Evolutionary conservation across 1,284 basidiomycete genomes (phyloP), one percentile per base, ranked within the genome.

Genomic region (Chalciporus sp.): DNA sequence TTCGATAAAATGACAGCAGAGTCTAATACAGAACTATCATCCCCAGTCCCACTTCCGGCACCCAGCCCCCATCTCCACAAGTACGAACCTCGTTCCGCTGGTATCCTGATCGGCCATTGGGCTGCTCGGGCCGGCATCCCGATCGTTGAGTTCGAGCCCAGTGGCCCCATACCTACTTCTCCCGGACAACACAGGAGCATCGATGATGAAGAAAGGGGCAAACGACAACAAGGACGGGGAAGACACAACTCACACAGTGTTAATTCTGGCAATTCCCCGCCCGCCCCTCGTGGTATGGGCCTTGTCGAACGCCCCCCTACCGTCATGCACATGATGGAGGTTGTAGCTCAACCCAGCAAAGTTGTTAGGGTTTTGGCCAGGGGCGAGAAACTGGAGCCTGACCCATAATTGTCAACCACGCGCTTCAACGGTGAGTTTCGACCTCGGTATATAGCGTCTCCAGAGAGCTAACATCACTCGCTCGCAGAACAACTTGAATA

Each of bases 331-430:
- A 88, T 86, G 83, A 87, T 88, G 84, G 85, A 86, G 58, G 80
- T 81, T 66, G 80, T 88, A 27, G 77, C 83, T 37, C 85, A 88
- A 60, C 84, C 84, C 3, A 86, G 77, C 71, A 85, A 84, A 57
- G 84, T 86, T 60, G 83, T 91, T 28, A 77, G 88, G 20, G 85
- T 92, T 19, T 81, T 92, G 52, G 87, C 89, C 6, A 79, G 89
- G 14, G 89, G 89, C 35, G 89, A 92, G 76, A 90, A 90, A 71
- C 73, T 92, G 55, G 88, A 92, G 41, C 71, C 68, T 20, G 68
- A 71, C 41, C 57, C 71, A 3, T 70, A 58, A 65, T 6, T 26
- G 1, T 44, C 17, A 37, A 27, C 37, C 31, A 31, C 28, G n/a
- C 14, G 7, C 26, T 28, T 42, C 47, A 52, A 63, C 63, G 66